These are phyloP conservation scores for Amorphotheca resinae DNA, from an alignment of 495 filamentous ascomycete species.

Conservation along the genomic window DNA sequence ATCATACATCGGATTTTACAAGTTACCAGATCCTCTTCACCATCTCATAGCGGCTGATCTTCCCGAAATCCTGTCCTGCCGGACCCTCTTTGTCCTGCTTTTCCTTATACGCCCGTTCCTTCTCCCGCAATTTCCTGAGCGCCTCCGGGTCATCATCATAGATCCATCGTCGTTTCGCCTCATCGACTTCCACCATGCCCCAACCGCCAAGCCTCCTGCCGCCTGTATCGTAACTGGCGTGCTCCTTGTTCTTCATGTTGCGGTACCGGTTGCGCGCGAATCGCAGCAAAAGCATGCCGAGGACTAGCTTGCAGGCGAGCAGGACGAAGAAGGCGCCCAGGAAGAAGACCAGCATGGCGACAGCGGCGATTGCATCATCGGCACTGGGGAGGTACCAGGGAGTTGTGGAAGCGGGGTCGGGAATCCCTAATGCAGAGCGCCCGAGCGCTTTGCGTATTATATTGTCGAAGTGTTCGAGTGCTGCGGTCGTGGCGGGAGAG, in stretches of 20 bases:
- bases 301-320: conserved; percentile 66
- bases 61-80: conserved; percentile 44
- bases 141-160: conserved; percentile 76
- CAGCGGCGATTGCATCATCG: conserved; percentile 56
- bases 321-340: conserved; percentile 65
- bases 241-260: conserved; percentile 63
- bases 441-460: conserved; percentile 60
- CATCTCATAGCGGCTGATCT: conserved; percentile 82
- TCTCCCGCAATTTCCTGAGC: conserved; percentile 51
- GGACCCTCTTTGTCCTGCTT: conserved; percentile 40
- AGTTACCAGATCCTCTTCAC: conserved; percentile 92
- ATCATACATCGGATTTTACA: no score
- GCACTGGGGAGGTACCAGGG: conserved; percentile 31
- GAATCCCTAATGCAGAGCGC: conserved; percentile 45
- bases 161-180: conserved; percentile 75
- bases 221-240: conserved; percentile 46
- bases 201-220: conserved; percentile 67
- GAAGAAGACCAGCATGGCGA: conserved; percentile 69
- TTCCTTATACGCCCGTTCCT: conserved; percentile 43
- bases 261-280: conserved; percentile 67
- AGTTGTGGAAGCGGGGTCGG: conserved; percentile 29
- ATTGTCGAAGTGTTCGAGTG: conserved; percentile 62
- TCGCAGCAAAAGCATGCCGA: conserved; percentile 69
- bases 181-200: conserved; percentile 76
- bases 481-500: conserved; percentile 56